A percentile compares a stretch with the other conserved stretches of the same genome.
These are phyloP conservation scores for Eimeria mitis DNA, from an alignment of 169 alveolate genomes.

Conservation along the genomic window DNA sequence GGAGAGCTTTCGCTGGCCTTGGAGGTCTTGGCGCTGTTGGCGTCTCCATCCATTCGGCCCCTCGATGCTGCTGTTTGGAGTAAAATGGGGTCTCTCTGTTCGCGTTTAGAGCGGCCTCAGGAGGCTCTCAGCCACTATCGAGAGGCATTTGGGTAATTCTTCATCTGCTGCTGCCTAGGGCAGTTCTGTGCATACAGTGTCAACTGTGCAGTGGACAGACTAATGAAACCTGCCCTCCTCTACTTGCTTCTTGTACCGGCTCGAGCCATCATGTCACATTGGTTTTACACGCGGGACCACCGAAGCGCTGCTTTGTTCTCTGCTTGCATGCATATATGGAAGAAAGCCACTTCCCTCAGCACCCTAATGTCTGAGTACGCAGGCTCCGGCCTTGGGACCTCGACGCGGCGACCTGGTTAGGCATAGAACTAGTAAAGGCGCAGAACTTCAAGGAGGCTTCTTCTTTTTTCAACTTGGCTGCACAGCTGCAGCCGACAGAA, in stretches of 20 bases:
- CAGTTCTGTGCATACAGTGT: not conserved
- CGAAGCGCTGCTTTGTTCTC: not conserved
- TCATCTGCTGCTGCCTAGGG: not conserved
- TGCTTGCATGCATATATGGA: not conserved
- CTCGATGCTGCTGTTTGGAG: constrained; percentile 52
- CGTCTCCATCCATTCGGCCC: constrained; percentile 53
- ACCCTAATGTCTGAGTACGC: not conserved
- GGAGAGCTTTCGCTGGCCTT: constrained; percentile 17
- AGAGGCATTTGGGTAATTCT: constrained; percentile 45
- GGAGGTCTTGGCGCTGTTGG: constrained; percentile 55
- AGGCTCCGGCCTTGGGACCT: constrained; percentile 90
- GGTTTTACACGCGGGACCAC: no score
- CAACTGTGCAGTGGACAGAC: not conserved
- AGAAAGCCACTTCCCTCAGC: not conserved
- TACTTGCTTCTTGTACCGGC: not conserved
- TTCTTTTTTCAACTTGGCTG: constrained; percentile 91
- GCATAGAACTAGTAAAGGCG: constrained; percentile 92
- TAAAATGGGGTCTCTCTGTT: constrained; percentile 42
- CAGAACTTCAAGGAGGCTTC: constrained; percentile 91
- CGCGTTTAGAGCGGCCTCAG: constrained; percentile 22
- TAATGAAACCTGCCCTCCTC: not conserved
- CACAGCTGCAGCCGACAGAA: constrained; percentile 92
- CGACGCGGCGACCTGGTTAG: constrained; percentile 94
- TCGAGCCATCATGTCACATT: not conserved
- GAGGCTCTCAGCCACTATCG: constrained; percentile 57